Conservation (phyloP, 202 grass and related monocot genomes). For the Saccharum hybrid region DNA sequence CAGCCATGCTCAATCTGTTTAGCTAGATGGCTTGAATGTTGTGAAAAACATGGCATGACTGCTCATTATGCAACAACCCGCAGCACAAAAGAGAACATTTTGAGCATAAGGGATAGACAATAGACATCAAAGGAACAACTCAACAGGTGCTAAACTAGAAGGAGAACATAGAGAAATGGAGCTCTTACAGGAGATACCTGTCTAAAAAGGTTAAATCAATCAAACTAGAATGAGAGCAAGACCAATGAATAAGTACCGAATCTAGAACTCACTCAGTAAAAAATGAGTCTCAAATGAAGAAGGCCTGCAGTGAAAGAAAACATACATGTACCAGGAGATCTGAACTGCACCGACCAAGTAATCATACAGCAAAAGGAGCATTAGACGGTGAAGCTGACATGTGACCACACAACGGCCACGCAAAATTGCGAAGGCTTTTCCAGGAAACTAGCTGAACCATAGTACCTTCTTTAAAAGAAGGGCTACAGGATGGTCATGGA, state of each 20-base stretch:
- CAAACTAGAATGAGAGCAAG: conserved; percentile 17
- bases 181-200: not conserved
- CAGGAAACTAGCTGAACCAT: conserved; percentile 33
- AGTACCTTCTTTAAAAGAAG: conserved; percentile 45
- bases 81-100: conserved; percentile 5
- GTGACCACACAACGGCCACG: conserved; percentile 3
- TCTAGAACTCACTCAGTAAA: conserved; percentile 28
- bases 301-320: conserved; percentile 15
- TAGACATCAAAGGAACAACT: conserved; percentile 21
- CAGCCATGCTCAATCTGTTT: conserved; percentile 17
- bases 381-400: conserved; percentile 11
- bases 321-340: conserved; percentile 4
- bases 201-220: not conserved
- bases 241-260: conserved; percentile 13
- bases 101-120: conserved; percentile 24
- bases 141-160: conserved; percentile 2
- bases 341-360: conserved; percentile 25
- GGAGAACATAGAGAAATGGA: conserved; percentile 39
- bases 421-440: conserved; percentile 21
- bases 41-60: not conserved
- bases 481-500: conserved; percentile 12
- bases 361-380: conserved; percentile 1
- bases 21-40: conserved; percentile 25
- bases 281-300: conserved; percentile 30
- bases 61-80: conserved; percentile 6